Evolutionary conservation across 2,329 filamentous ascomycete genomes (phyloP).

Genomic region (Leptographium procerum): DNA sequence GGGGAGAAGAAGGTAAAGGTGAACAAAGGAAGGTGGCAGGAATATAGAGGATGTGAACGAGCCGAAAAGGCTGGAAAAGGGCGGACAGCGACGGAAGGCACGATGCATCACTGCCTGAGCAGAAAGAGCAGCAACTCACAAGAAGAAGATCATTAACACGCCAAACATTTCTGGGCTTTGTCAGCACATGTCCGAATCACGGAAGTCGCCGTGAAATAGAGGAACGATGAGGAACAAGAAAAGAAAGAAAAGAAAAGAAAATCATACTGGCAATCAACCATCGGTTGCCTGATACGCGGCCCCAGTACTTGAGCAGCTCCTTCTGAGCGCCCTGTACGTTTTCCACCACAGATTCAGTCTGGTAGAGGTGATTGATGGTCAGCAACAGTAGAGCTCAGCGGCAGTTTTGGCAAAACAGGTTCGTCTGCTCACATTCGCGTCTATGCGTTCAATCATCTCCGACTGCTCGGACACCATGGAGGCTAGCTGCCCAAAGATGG

Average conservation of each 20-base stretch:
- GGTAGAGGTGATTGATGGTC: background rate
- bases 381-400: too few relatives aligned
- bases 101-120: too few relatives aligned
- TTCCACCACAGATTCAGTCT: slow-evolving; percentile 89
- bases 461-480: slow-evolving; percentile 96
- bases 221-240: background rate
- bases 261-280: slow-evolving; percentile 67
- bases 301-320: slow-evolving; percentile 96
- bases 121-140: slow-evolving; percentile 39
- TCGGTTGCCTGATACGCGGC: slow-evolving; percentile 81
- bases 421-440: slow-evolving; percentile 16
- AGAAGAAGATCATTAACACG: slow-evolving; percentile 88
- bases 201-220: background rate
- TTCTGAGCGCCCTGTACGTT: slow-evolving; percentile 96
- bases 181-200: background rate
- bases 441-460: slow-evolving; percentile 61
- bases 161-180: slow-evolving; percentile 52
- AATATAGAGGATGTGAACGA: background rate
- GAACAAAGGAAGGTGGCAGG: too few relatives aligned
- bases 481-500: slow-evolving; percentile 50
- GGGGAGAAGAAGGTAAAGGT: too few relatives aligned
- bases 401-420: too few relatives aligned
- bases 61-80: background rate
- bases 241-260: background rate
- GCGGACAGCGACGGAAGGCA: too few relatives aligned